phyloP scores from a whole-genome alignment of 139 green algal species.

The Desmodesmus armatus region DNA sequence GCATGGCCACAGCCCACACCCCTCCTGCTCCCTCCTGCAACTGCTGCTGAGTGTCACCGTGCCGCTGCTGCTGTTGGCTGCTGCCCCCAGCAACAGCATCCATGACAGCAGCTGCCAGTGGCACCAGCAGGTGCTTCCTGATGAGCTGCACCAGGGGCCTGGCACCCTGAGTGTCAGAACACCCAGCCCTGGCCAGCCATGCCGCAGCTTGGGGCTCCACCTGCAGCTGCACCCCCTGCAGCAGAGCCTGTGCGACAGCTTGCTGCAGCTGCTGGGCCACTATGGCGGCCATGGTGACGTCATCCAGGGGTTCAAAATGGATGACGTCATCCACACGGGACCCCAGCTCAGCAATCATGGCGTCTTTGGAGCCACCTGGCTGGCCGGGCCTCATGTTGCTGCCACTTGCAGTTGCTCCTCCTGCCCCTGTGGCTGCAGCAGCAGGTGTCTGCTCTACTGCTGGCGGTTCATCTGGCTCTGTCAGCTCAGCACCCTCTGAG shows the following conservation, averaged over 20 bases:
- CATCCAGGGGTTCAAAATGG: slow-evolving; percentile 31
- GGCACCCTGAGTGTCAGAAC: not conserved
- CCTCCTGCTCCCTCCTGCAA: too few species aligned
- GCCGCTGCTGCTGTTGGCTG: too few species aligned
- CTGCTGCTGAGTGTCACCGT: too few species aligned
- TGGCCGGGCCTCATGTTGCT: not conserved
- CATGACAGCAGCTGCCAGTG: slow-evolving; percentile 33
- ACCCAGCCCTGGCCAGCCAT: not conserved
- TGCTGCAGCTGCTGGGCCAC: slow-evolving; percentile 43
- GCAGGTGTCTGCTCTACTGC: not conserved
- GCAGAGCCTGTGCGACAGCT: not conserved
- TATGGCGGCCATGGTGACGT: slow-evolving; percentile 2
- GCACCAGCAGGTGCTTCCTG: slow-evolving; percentile 40
- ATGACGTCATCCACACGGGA: slow-evolving; percentile 53
- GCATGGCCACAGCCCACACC: too few species aligned
- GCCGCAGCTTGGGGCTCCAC: slow-evolving; percentile 1
- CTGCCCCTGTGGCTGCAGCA: not conserved
- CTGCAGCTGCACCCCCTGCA: slow-evolving; percentile 23
- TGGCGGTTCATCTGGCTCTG: slow-evolving; percentile 2
- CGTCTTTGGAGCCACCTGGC: too few species aligned
- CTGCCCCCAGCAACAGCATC: not conserved
- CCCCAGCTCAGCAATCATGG: slow-evolving; percentile 46
- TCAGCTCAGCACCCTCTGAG: slow-evolving; percentile 20
- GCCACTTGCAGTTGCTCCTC: not conserved
- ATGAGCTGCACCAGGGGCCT: slow-evolving; percentile 32